A percentile compares a stretch with the other conserved stretches of the same genome.
These are phyloP conservation scores for Ganoderma sinense DNA, from an alignment of 1,284 basidiomycete species.

Conservation along the genomic window DNA sequence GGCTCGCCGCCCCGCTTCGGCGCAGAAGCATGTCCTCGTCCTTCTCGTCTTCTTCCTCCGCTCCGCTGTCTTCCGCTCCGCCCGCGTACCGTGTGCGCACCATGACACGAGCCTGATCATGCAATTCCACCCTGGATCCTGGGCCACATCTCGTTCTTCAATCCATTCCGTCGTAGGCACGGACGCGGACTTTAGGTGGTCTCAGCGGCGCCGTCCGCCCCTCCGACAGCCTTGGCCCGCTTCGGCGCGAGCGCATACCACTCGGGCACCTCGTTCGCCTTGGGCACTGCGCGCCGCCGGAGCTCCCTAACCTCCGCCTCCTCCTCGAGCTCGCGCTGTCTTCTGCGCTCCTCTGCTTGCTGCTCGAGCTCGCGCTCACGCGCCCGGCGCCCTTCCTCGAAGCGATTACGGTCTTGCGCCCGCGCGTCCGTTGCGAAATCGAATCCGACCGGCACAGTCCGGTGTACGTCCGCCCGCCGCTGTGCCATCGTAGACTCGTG, in stretches of 20 bases:
- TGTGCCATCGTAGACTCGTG: constrained; percentile 50
- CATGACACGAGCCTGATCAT: not conserved
- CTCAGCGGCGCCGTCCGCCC: constrained; percentile 5
- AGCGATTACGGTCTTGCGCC: constrained; percentile 65
- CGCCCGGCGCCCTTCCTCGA: constrained; percentile 62
- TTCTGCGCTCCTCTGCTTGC: constrained; percentile 49
- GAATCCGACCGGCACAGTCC: constrained; percentile 54
- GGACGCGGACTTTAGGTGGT: not conserved
- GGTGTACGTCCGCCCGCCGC: constrained; percentile 54
- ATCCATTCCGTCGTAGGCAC: not conserved
- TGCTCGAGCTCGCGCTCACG: constrained; percentile 61
- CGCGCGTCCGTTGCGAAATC: constrained; percentile 61
- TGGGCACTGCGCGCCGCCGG: constrained; percentile 67
- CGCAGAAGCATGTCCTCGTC: not conserved
- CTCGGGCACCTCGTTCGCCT: constrained; percentile 73
- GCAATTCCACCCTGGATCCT: not conserved
- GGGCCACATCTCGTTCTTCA: not conserved
- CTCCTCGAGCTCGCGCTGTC: constrained; percentile 58
- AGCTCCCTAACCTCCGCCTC: constrained; percentile 62
- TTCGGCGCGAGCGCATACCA: constrained; percentile 75
- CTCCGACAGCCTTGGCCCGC: constrained; percentile 33
- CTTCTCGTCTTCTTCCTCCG: not conserved
- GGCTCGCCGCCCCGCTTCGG: not conserved
- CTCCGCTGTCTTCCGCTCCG: constrained; percentile 1
- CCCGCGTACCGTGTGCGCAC: not conserved